Conservation (phyloP, 2,329 filamentous ascomycete genomes). For the Claviceps purpurea region DNA sequence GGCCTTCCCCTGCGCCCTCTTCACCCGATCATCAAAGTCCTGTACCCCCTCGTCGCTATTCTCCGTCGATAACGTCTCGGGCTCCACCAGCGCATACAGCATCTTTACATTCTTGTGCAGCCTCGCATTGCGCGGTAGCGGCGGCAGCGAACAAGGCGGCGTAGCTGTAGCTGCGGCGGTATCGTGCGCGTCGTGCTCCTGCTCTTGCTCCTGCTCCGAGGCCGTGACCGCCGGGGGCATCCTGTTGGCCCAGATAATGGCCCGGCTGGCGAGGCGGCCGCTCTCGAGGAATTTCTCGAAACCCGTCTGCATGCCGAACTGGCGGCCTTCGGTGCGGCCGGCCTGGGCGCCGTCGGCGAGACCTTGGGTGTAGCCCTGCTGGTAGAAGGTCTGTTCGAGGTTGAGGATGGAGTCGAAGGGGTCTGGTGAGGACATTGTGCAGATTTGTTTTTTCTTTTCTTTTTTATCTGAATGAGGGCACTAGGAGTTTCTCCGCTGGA, state of each 20-base stretch:
- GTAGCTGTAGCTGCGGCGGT: not conserved
- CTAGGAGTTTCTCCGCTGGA: not conserved
- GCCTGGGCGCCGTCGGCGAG: slow-evolving; percentile 60
- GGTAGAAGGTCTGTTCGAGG: slow-evolving; percentile 60
- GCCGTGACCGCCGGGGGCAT: slow-evolving; percentile 22
- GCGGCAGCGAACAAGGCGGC: slow-evolving; percentile 18
- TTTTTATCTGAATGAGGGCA: not conserved
- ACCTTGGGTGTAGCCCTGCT: slow-evolving; percentile 67
- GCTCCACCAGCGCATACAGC: slow-evolving; percentile 67
- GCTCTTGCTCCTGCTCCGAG: too few species aligned
- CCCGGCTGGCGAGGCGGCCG: slow-evolving; percentile 64
- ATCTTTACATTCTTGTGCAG: slow-evolving; percentile 64
- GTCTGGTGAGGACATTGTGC: slow-evolving; percentile 21
- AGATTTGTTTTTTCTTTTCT: not conserved
- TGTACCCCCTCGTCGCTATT: slow-evolving; percentile 84
- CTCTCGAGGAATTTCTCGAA: slow-evolving; percentile 84
- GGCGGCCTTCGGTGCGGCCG: slow-evolving; percentile 75
- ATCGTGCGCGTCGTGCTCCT: not conserved
- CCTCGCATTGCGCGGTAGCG: slow-evolving; percentile 45
- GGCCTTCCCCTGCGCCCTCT: slow-evolving; percentile 68
- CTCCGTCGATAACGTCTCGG: slow-evolving; percentile 59
- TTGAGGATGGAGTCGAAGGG: slow-evolving; percentile 44
- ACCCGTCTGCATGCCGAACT: slow-evolving; percentile 82
- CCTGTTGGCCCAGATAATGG: slow-evolving; percentile 72
- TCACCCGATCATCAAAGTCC: slow-evolving; percentile 81